Base-by-base conservation (phyloP, 179 eudicot species). In the Sideroxylon spinosum region DNA sequence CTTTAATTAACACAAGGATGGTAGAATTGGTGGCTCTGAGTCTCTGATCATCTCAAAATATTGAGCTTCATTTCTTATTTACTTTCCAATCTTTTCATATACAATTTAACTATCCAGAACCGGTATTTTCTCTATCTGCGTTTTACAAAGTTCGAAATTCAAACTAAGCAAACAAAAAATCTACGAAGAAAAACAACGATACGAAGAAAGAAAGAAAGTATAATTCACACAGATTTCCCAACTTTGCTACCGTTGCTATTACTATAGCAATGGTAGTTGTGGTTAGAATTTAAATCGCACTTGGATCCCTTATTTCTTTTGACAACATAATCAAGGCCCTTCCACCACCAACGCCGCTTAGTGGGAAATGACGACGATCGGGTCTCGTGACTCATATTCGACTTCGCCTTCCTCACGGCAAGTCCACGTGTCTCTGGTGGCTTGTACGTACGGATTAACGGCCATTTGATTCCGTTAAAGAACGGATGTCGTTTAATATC, bases 401-500 rank as follows among this genome's bases (percentile, higher is more conserved):
- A 0, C 86, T 57, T 76, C 50, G 83, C 86, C 83, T 73, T 85
- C 74, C 84, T 83, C 73, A 91, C 91, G 12, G 81, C 81, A 59
- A 93, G 84, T 13, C 94, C 96, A 0, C 93, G 84, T 6, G 90
- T 81, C 71, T 93, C 98, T 73, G 98, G 98, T 10, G 97, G 90
- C 83, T 85, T 85, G 79, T 89, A 91, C 22, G 84, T 88, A 52
- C 97, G 82, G 11, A 95, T 91, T 76, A 95, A 93, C 84, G 97
- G 89, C 98, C 98, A 95, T 81, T 91, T 93, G 2, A 93, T 77
- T 9, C 93, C 97, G 78, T 86, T 60, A 52, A 95, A 95, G 49
- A 95, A 93, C 20, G 97, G 92, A 74, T 95, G 98, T 0, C 84
- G 80, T 76, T 93, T 95, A 37, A 95, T 91, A 71, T 93, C 98